phyloP scores from a whole-genome alignment of 1,284 basidiomycete genomes.

The Pseudozyma thailandica region DNA sequence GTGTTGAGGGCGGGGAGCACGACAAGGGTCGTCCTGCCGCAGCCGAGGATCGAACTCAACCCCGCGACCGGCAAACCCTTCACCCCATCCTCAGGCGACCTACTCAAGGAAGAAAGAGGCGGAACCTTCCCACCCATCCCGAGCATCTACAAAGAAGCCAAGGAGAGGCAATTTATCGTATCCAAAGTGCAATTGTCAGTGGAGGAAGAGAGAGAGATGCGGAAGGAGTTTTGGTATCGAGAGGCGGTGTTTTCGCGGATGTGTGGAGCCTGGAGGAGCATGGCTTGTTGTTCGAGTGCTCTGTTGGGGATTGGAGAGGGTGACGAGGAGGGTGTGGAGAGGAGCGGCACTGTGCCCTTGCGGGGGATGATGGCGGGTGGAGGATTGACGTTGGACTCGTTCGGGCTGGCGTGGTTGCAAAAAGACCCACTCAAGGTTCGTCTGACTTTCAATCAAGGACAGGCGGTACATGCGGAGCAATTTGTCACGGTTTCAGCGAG shows the following conservation, averaged over 20 bases:
- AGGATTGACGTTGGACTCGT: slow-evolving; percentile 10
- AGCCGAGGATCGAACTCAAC: slow-evolving; percentile 71
- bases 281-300: not conserved
- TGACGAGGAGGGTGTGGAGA: slow-evolving; percentile 2
- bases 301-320: not conserved
- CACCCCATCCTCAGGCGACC: slow-evolving; percentile 49
- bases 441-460: slow-evolving; percentile 1
- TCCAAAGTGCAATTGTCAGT: slow-evolving; percentile 76
- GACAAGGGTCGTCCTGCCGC: slow-evolving; percentile 61
- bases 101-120: slow-evolving; percentile 75
- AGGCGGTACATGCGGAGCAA: slow-evolving; percentile 12
- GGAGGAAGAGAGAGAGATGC: slow-evolving; percentile 75
- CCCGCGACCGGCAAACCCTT: slow-evolving; percentile 3
- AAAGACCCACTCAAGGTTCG: slow-evolving; percentile 18
- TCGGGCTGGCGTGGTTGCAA: slow-evolving; percentile 4
- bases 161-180: slow-evolving; percentile 89
- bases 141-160: slow-evolving; percentile 71
- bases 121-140: slow-evolving; percentile 79
- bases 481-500: slow-evolving; percentile 13
- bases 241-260: slow-evolving; percentile 81
- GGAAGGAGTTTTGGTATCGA: slow-evolving; percentile 91
- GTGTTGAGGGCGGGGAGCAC: slow-evolving; percentile 21
- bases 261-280: slow-evolving; percentile 79
- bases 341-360: slow-evolving; percentile 6
- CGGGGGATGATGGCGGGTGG: slow-evolving; percentile 17